A percentile compares a stretch with the other conserved stretches of the same genome.
Evolutionary conservation across 192 early-diverging fungal genomes (phyloP).

Genomic region (Pilaira anomala): DNA sequence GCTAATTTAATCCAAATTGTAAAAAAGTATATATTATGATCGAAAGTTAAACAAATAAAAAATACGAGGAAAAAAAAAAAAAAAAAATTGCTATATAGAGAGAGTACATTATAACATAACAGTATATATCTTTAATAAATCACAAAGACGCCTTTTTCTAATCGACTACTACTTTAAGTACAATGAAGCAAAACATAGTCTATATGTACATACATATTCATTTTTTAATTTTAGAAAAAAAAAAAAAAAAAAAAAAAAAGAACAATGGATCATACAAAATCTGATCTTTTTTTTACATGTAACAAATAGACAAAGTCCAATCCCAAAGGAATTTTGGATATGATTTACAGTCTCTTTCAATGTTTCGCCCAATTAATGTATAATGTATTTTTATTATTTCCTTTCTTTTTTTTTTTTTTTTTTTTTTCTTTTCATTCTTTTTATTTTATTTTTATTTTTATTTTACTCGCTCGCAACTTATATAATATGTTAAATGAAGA

Average conservation of each 20-base stretch:
- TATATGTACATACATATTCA: too few species aligned
- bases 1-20: too few species aligned
- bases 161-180: too few species aligned
- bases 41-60: constrained; percentile 1
- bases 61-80: too few species aligned
- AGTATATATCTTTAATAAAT: too few species aligned
- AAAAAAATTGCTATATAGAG: background rate
- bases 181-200: too few species aligned
- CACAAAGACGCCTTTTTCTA: too few species aligned
- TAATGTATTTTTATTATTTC: background rate
- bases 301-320: background rate
- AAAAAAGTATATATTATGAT: background rate
- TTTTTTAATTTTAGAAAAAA: too few species aligned
- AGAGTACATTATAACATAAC: background rate
- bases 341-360: background rate
- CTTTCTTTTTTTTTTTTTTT: background rate
- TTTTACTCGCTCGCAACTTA: background rate
- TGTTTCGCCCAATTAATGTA: background rate
- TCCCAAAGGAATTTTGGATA: too few species aligned
- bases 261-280: too few species aligned
- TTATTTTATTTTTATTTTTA: too few species aligned
- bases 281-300: too few species aligned
- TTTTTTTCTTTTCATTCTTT: background rate
- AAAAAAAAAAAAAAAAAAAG: constrained; percentile 10
- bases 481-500: constrained; percentile 2